Base-by-base conservation (phyloP, 2,329 filamentous ascomycete genomes). In the Cladophialophora immunda region DNA sequence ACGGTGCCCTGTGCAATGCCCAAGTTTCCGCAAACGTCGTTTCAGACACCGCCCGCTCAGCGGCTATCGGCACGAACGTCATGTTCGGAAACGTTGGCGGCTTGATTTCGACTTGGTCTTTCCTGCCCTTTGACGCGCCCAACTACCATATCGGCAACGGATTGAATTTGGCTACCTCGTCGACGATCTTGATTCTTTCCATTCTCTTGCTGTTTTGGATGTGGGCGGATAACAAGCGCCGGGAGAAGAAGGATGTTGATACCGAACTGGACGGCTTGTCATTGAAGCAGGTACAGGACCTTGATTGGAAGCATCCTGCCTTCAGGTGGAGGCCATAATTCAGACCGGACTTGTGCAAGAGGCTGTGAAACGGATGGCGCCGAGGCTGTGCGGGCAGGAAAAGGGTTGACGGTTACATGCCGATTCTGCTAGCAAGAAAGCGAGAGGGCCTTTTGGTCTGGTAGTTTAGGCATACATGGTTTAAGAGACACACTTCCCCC, bases 41-140 rank as follows among this genome's bases (percentile, higher is more conserved):
- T 7, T 88, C 87, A 3, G 90, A 92, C 71, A 91, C 90, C 0
- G 88, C 90, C 0, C 84, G 90, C 15, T 87, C 86, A 9, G 84
- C 87, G 0, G 89, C 88, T 3, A 90, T 92, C 53, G 89, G 86
- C 11, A 86, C 85, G 0, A 88, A 87, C 61, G 87, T 92, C 73
- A 92, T 92, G 89, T 80, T 91, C 27, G 90, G 90, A 30, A 92
- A 92, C 62, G 75, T 92, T n/a, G 90, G 90, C 1, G 90, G 90
- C 0, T 76, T 92, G 36, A 83, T 90, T 65, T 84, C 86, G 0
- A 89, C 87, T 0, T 91, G 89, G 88, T 84, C 82, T 1, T 91
- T 89, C 77, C 73, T 91, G 17, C 84, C 85, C 0, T 86, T 79
- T 71, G 90, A 92, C 73, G 85, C 73, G 0, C 90, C 90, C 0